A percentile compares a stretch with the other conserved stretches of the same genome.
phyloP scores from a whole-genome alignment of 2,329 filamentous ascomycete species.

The Calonectria pteridis region DNA sequence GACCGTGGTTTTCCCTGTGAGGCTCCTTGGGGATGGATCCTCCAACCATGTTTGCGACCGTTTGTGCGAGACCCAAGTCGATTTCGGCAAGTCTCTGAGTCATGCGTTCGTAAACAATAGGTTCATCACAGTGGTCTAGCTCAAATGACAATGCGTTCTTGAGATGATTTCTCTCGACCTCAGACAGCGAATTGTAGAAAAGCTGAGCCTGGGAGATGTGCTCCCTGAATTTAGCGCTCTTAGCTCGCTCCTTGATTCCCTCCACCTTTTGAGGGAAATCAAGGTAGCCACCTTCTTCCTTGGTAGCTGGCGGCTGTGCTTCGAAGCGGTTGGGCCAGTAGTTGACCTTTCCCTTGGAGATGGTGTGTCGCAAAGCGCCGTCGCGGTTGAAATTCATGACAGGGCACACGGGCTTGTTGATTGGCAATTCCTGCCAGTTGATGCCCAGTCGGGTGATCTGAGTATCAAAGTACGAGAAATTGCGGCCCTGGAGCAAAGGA shows the following conservation, averaged over 20 bases:
- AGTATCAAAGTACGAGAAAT: slow-evolving; percentile 66
- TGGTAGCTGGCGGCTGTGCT: slow-evolving; percentile 73
- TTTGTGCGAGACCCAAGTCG: slow-evolving; percentile 75
- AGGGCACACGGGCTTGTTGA: slow-evolving; percentile 81
- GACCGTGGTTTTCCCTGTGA: slow-evolving; percentile 71
- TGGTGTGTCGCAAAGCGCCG: slow-evolving; percentile 78
- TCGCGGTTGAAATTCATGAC: slow-evolving; percentile 84
- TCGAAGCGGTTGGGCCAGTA: slow-evolving; percentile 73
- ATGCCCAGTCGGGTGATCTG: slow-evolving; percentile 57
- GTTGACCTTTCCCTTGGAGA: slow-evolving; percentile 76
- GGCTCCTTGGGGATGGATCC: slow-evolving; percentile 68
- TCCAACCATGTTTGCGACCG: slow-evolving; percentile 78
- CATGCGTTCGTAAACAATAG: slow-evolving; percentile 79
- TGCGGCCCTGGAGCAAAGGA: slow-evolving; percentile 79
- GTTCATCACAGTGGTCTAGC: slow-evolving; percentile 85
- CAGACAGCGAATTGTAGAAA: slow-evolving; percentile 83
- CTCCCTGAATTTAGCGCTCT: slow-evolving; percentile 81
- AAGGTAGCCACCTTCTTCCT: slow-evolving; percentile 74
- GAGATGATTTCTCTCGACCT: slow-evolving; percentile 77
- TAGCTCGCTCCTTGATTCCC: slow-evolving; percentile 78
- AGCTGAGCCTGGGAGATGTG: slow-evolving; percentile 84
- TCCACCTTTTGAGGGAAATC: slow-evolving; percentile 73
- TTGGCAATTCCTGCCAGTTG: slow-evolving; percentile 83
- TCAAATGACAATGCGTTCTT: slow-evolving; percentile 81
- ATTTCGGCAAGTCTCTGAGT: slow-evolving; percentile 78